A percentile compares a stretch with the other conserved stretches of the same genome.
Conservation (phyloP, 176 grass and related monocot species). For the Phoenix roebelenii region DNA sequence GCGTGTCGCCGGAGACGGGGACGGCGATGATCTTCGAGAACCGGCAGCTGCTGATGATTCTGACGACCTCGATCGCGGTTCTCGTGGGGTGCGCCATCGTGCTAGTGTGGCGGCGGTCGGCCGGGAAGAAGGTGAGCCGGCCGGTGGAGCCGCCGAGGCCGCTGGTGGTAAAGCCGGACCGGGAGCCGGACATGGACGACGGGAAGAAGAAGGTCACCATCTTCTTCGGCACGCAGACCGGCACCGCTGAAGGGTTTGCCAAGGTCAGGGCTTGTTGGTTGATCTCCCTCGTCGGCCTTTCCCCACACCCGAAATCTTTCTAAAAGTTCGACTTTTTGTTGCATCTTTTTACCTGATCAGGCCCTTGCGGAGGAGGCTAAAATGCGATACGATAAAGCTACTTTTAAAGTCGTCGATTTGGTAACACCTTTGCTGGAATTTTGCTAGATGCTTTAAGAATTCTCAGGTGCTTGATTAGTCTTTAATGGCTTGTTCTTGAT, state of each 20-base stretch:
- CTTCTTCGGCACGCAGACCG: slow-evolving; percentile 90
- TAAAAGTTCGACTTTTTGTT: background rate
- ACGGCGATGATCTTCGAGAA: slow-evolving; percentile 26
- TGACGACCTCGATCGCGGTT: slow-evolving; percentile 38
- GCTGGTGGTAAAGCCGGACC: slow-evolving; percentile 23
- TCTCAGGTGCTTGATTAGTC: background rate
- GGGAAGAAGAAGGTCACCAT: slow-evolving; percentile 63
- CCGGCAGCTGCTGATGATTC: slow-evolving; percentile 24
- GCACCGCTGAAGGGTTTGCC: slow-evolving; percentile 71
- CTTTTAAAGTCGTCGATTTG: slow-evolving; percentile 80
- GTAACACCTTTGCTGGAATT: slow-evolving; percentile 27
- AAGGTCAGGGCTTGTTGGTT: slow-evolving; percentile 6
- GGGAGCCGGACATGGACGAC: slow-evolving; percentile 33
- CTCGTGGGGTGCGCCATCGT: slow-evolving; percentile 54
- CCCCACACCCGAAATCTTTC: background rate
- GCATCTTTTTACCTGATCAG: slow-evolving; percentile 15
- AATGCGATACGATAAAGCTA: slow-evolving; percentile 62
- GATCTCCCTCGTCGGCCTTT: background rate
- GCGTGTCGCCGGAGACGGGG: background rate
- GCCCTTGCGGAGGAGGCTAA: slow-evolving; percentile 74
- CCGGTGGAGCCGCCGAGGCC: background rate
- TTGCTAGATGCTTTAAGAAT: background rate
- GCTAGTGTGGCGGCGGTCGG: slow-evolving; percentile 41
- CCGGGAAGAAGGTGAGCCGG: slow-evolving; percentile 1
- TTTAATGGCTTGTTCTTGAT: background rate